These are phyloP conservation scores for Prinsepia uniflora DNA, from an alignment of 306 rosid genomes.

Conservation along the genomic window DNA sequence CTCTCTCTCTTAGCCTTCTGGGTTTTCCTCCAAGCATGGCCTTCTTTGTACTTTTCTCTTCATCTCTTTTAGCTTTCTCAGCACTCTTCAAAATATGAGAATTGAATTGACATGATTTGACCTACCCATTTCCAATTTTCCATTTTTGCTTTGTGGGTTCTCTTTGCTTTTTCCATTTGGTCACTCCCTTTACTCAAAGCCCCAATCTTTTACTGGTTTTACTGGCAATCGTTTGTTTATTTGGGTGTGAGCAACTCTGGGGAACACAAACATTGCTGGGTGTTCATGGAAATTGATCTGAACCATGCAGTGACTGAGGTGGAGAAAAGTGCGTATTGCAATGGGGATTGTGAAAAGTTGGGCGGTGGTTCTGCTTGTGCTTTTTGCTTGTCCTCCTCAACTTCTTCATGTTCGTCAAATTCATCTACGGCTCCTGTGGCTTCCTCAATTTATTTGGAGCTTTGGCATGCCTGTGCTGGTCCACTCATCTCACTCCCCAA, in stretches of 20 bases:
- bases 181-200: conserved; percentile 18
- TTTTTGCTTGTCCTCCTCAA: conserved; percentile 61
- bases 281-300: conserved; percentile 99
- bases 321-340: conserved; percentile 59
- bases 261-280: conserved; percentile 31
- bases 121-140: conserved; percentile 57
- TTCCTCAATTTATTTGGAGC: conserved; percentile 78
- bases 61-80: conserved; percentile 43
- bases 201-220: conserved; percentile 18
- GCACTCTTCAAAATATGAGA: conserved; percentile 43
- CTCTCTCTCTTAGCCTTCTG: neutral
- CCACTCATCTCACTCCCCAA: conserved; percentile 82
- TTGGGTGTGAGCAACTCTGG: conserved; percentile 25
- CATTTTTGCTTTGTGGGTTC: conserved; percentile 37
- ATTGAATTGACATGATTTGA: conserved; percentile 59
- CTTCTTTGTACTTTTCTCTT: conserved; percentile 39
- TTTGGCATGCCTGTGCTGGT: conserved; percentile 99
- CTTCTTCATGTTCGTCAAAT: conserved; percentile 62
- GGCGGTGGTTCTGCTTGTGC: conserved; percentile 47
- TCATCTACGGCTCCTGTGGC: conserved; percentile 51
- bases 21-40: conserved; percentile 37
- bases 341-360: conserved; percentile 59
- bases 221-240: conserved; percentile 13
- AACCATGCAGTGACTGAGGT: conserved; percentile 74
- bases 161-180: conserved; percentile 40